These are phyloP conservation scores for Dactylella cylindrospora DNA, from an alignment of 2,329 filamentous ascomycete species.

Conservation along the genomic window DNA sequence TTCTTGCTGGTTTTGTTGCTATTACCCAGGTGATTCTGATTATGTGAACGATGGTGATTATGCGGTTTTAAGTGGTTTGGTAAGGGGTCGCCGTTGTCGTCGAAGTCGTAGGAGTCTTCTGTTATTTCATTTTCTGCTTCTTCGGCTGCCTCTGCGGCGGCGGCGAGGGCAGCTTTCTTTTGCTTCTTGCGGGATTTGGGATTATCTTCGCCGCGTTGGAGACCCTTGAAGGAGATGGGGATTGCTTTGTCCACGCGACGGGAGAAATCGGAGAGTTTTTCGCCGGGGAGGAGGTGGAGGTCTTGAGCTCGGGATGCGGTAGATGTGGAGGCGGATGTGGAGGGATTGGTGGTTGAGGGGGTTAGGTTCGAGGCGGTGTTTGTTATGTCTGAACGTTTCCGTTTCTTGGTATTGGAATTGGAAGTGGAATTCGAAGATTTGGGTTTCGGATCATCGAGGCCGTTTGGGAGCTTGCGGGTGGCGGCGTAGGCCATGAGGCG, in stretches of 20 bases:
- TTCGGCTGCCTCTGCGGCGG: conserved; percentile 38
- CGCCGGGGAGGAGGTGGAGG: conserved; percentile 67
- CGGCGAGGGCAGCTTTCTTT: conserved; percentile 52
- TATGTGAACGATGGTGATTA: conserved; percentile 2
- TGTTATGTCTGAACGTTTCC: conserved; percentile 51
- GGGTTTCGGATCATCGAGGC: conserved; percentile 67
- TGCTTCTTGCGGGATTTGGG: conserved; percentile 53
- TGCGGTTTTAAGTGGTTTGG: conserved; percentile 40
- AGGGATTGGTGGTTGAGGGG: neutral
- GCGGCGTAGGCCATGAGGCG: conserved; percentile 77
- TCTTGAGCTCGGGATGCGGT: conserved; percentile 47
- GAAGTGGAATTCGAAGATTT: conserved; percentile 49
- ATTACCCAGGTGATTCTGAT: conserved; percentile 51
- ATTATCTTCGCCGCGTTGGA: conserved; percentile 51
- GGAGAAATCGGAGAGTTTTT: conserved; percentile 77
- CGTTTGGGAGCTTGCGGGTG: conserved; percentile 62
- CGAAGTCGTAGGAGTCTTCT: conserved; percentile 38
- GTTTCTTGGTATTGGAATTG: conserved; percentile 55
- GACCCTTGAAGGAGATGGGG: conserved; percentile 67
- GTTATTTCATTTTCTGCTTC: conserved; percentile 15
- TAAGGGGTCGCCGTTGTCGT: conserved; percentile 34
- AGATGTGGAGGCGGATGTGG: neutral
- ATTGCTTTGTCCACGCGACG: conserved; percentile 81
- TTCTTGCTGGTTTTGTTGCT: conserved; percentile 55
- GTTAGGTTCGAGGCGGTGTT: conserved; percentile 42